Evolutionary conservation across 208 protist species (phyloP), one percentile per base, ranked within the genome.

Genomic region (Leishmania amazonensis): DNA sequence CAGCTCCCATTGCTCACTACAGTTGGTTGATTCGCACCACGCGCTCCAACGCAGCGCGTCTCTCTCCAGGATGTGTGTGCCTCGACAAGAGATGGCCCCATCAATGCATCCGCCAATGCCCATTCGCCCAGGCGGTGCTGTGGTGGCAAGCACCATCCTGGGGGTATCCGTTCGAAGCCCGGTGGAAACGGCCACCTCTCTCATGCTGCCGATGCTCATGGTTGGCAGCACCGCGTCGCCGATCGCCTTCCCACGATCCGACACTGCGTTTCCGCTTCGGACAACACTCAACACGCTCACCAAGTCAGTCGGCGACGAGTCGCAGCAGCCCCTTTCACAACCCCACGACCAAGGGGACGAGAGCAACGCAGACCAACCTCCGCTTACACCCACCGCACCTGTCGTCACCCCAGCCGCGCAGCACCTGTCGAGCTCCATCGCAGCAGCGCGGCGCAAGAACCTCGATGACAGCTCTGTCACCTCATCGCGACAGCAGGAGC

Each of bases 131-230:
- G 74, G 40, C 38, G 74, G 31, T 62, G 74, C 19, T 11, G 35
- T 17, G 19, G 17, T 49, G 19, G 4, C 53, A 45, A 64, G 31
- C 74, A 35, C 35, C 40, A 58, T 40, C 31, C n/a, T 58, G 4
- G 49, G 31, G 31, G 31, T 31, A n/a, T 73, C 72, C 4, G 31
- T 60, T 9, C 57, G 53, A 31, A 81, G 58, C 35, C 45, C 38
- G 8, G 70, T 79, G 13, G 78, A 31, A 35, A 15, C 24, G 54
- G 54, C 71, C 24, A 65, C 19, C 40, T 81, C 51, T 62, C 54
- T 78, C n/a, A 72, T 47, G 5, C 78, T 81, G 49, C 82, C 76
- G 3, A 75, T 64, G 60, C 57, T 81, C 78, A 79, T 82, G 72
- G 78, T 45, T 51, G 78, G 45, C 51, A 85, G 76, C 76, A 76